phyloP scores from a whole-genome alignment of 805 yeast genomes.

The Candida parachauliodes region DNA sequence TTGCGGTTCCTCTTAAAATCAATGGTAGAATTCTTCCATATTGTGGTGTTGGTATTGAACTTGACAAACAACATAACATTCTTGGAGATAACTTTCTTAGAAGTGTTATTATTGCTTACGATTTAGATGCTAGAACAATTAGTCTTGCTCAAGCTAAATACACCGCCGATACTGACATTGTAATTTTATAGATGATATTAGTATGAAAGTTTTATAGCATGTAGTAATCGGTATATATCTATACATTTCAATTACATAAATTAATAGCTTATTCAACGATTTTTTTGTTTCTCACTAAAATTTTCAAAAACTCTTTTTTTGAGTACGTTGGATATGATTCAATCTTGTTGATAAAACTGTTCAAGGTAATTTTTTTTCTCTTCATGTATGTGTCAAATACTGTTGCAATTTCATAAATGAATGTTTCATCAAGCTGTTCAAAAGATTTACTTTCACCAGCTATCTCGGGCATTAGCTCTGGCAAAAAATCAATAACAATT shows the following conservation, averaged over 20 bases:
- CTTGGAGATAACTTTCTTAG: too few species aligned
- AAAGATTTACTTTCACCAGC: not conserved
- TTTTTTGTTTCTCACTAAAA: constrained; percentile 6
- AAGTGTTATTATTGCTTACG: too few species aligned
- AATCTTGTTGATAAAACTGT: constrained; percentile 86
- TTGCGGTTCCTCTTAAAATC: too few species aligned
- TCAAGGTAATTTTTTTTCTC: constrained; percentile 8
- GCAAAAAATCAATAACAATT: constrained; percentile 33
- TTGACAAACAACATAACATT: too few species aligned
- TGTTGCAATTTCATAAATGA: constrained; percentile 33
- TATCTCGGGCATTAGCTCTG: constrained; percentile 25
- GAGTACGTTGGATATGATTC: constrained; percentile 87
- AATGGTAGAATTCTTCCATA: too few species aligned
- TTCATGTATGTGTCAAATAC: constrained; percentile 9
- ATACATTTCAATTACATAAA: too few species aligned
- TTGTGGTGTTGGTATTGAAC: too few species aligned
- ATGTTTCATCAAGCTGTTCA: constrained; percentile 58
- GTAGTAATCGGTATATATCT: too few species aligned
- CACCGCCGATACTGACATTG: not conserved
- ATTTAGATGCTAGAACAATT: too few species aligned
- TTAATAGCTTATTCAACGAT: too few species aligned
- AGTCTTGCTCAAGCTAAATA: too few species aligned
- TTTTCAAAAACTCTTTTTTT: constrained; percentile 71
- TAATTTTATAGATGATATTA: not conserved
- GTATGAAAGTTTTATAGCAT: too few species aligned